phyloP scores from a whole-genome alignment of 495 filamentous ascomycete species.

The Aspergillus steynii region DNA sequence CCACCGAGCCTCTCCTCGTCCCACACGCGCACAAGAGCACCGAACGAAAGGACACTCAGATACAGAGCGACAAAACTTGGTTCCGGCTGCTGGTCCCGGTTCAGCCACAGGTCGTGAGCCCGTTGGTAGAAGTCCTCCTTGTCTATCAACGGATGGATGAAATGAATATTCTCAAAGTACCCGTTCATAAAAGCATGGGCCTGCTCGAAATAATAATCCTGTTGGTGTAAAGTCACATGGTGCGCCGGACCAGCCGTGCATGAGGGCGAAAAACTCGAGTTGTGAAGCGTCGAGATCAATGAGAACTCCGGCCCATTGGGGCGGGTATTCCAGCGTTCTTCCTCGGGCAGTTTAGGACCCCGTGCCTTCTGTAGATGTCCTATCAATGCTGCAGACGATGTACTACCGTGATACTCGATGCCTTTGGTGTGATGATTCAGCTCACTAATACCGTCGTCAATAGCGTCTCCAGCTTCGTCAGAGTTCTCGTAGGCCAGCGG shows the following conservation, averaged over 20 bases:
- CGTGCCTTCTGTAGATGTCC: constrained; percentile 36
- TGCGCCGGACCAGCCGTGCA: constrained; percentile 27
- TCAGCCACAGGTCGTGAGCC: constrained; percentile 41
- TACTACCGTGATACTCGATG: constrained; percentile 44
- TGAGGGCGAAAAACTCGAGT: constrained; percentile 39
- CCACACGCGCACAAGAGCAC: constrained; percentile 41
- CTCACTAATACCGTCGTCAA: constrained; percentile 37
- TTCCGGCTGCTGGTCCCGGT: constrained; percentile 30
- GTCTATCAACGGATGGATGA: constrained; percentile 44
- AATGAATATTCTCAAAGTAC: constrained; percentile 46
- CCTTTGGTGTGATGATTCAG: constrained; percentile 42
- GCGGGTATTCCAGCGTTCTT: constrained; percentile 18
- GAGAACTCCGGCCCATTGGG: constrained; percentile 23
- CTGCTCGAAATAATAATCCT: constrained; percentile 43
- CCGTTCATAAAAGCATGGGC: constrained; percentile 46
- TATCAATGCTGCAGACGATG: constrained; percentile 37
- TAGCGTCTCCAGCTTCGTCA: constrained; percentile 30
- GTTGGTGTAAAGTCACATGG: constrained; percentile 25
- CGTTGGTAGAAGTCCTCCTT: constrained; percentile 40
- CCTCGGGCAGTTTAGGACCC: constrained; percentile 21
- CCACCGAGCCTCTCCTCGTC: constrained; percentile 38
- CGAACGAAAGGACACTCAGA: constrained; percentile 41
- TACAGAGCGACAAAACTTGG: constrained; percentile 43
- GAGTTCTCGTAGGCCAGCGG: constrained; percentile 17
- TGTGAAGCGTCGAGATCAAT: constrained; percentile 41